Evolutionary conservation across 2,329 filamentous ascomycete species (phyloP).

Genomic region (Fusarium sp.): DNA sequence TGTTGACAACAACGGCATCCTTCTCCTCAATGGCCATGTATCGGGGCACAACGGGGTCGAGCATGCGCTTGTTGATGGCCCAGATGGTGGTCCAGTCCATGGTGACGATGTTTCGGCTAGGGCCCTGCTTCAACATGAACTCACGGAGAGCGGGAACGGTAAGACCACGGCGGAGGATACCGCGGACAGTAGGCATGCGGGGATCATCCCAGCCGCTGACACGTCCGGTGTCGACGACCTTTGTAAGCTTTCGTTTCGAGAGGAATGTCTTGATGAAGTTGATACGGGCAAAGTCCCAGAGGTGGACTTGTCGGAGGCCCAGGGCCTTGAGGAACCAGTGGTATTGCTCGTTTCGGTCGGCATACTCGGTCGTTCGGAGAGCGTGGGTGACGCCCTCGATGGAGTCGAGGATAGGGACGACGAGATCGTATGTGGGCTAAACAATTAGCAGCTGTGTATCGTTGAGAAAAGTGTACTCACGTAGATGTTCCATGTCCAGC

Average conservation of each 20-base stretch:
- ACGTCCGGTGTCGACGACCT: slow-evolving; percentile 79
- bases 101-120: slow-evolving; percentile 83
- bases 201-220: slow-evolving; percentile 91
- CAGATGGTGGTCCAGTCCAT: slow-evolving; percentile 85
- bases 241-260: slow-evolving; percentile 87
- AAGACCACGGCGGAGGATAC: slow-evolving; percentile 81
- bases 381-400: slow-evolving; percentile 87
- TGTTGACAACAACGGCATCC: slow-evolving; percentile 74
- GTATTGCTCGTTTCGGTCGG: slow-evolving; percentile 87
- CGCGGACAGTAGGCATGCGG: slow-evolving; percentile 85
- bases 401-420: slow-evolving; percentile 83
- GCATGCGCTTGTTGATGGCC: slow-evolving; percentile 82
- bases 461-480: too few species aligned
- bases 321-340: slow-evolving; percentile 85
- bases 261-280: slow-evolving; percentile 87
- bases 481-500: slow-evolving; percentile 84
- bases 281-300: slow-evolving; percentile 87
- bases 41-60: slow-evolving; percentile 79
- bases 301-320: slow-evolving; percentile 78
- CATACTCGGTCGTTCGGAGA: slow-evolving; percentile 86
- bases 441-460: background rate
- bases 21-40: slow-evolving; percentile 79
- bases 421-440: slow-evolving; percentile 83
- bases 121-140: slow-evolving; percentile 87
- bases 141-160: slow-evolving; percentile 82